Percentiles rank a stretch among this genome's conserved stretches.
Conservation (phyloP, 2,329 filamentous ascomycete genomes). For the Teratosphaeria destructans region DNA sequence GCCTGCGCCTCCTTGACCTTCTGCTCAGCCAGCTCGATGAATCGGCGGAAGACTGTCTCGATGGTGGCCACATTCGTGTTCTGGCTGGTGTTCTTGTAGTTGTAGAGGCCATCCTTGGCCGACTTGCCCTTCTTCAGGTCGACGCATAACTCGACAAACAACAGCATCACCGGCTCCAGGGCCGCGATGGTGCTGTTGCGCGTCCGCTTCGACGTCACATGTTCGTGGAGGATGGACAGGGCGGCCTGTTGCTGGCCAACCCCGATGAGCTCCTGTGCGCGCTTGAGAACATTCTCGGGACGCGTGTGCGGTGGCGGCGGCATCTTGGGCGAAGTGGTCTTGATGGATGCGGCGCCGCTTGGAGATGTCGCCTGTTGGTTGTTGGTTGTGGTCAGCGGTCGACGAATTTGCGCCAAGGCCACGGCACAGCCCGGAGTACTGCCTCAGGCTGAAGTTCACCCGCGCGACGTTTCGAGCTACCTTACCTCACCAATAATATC, state of each 20-base stretch:
- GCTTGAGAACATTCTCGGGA: slow-evolving; percentile 98
- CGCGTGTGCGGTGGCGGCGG: slow-evolving; percentile 95
- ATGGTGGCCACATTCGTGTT: slow-evolving; percentile 98
- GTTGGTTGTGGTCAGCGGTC: neutral
- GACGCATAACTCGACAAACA: slow-evolving; percentile 92
- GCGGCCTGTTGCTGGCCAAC: slow-evolving; percentile 89
- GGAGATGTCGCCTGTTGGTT: neutral
- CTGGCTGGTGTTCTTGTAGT: slow-evolving; percentile 99
- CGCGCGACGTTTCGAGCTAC: too few relatives aligned
- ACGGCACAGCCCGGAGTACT: neutral
- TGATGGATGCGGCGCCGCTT: neutral
- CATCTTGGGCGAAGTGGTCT: slow-evolving; percentile 45
- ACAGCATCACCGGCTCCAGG: slow-evolving; percentile 95
- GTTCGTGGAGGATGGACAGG: slow-evolving; percentile 91
- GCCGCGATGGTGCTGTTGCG: slow-evolving; percentile 94
- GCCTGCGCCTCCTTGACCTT: slow-evolving; percentile 94
- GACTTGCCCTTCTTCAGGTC: slow-evolving; percentile 97
- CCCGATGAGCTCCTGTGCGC: slow-evolving; percentile 96
- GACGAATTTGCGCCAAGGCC: neutral
- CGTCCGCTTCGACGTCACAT: slow-evolving; percentile 96
- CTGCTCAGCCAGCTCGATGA: slow-evolving; percentile 91
- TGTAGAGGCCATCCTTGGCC: slow-evolving; percentile 96
- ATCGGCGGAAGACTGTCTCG: slow-evolving; percentile 93
- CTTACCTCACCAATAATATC: neutral
- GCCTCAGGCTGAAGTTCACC: neutral